Percentiles rank a stretch among this genome's conserved stretches.
phyloP scores from a whole-genome alignment of 2,329 filamentous ascomycete genomes.

The Metarhizium guizhouense region DNA sequence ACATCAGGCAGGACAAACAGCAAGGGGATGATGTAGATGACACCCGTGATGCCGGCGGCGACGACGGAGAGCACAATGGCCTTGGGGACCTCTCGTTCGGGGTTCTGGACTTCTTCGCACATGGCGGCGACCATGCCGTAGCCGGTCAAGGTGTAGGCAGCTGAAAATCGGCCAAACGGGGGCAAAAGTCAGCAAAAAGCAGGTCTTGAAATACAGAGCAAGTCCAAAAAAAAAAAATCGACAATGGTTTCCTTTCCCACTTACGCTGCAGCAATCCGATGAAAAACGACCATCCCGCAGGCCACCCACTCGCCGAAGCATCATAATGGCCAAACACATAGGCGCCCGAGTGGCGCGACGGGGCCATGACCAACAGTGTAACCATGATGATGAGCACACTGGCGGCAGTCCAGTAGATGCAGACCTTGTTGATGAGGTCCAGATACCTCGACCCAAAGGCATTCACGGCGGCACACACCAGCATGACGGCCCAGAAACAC shows the following conservation, averaged over 20 bases:
- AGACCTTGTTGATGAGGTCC: conserved; percentile 59
- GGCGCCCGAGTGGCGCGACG: conserved; percentile 51
- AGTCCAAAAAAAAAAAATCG: too few species aligned
- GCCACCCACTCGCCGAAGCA: conserved; percentile 61
- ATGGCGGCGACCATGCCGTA: conserved; percentile 46
- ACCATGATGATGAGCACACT: conserved; percentile 65
- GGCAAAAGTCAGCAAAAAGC: too few species aligned
- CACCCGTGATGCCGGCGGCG: conserved; percentile 56
- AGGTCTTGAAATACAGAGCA: too few species aligned
- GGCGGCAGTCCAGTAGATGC: conserved; percentile 63
- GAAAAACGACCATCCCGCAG: conserved; percentile 52
- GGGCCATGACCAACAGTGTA: conserved; percentile 56
- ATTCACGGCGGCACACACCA: conserved; percentile 57
- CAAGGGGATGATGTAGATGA: conserved; percentile 59
- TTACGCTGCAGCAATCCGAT: conserved; percentile 42
- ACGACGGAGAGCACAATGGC: conserved; percentile 59
- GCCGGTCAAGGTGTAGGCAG: conserved; percentile 32
- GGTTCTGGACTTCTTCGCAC: conserved; percentile 53
- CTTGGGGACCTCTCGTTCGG: conserved; percentile 52
- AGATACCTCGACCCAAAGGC: conserved; percentile 51
- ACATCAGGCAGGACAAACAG: conserved; percentile 69
- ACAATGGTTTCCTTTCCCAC: not conserved
- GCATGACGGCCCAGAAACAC: conserved; percentile 60
- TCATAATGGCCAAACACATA: conserved; percentile 64
- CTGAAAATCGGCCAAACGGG: conserved; percentile 10